phyloP scores from a whole-genome alignment of 2,329 filamentous ascomycete species.

The Talaromyces marneffei region DNA sequence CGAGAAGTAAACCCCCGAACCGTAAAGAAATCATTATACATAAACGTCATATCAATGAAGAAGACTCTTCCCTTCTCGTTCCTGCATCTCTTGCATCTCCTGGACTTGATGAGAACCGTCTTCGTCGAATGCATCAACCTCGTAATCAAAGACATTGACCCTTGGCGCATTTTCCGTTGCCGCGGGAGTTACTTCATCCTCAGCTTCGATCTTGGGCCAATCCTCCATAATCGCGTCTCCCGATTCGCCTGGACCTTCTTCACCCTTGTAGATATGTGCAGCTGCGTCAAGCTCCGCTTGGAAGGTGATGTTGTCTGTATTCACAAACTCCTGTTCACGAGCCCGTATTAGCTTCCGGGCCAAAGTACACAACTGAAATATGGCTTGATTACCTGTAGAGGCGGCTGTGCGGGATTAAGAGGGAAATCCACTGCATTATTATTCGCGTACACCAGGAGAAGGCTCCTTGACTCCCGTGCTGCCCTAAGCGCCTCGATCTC shows the following conservation, averaged over 20 bases:
- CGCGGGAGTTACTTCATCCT: constrained; percentile 5
- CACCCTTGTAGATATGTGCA: constrained; percentile 15
- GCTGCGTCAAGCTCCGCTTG: constrained; percentile 29
- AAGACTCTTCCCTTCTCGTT: constrained; percentile 17
- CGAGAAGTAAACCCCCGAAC: not conserved
- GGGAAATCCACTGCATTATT: constrained; percentile 39
- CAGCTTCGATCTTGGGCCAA: constrained; percentile 9
- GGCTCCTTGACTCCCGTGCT: constrained; percentile 48
- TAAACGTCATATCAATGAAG: constrained; percentile 4
- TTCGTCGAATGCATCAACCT: constrained; percentile 34
- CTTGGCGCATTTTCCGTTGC: constrained; percentile 11
- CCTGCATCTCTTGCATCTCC: constrained; percentile 37
- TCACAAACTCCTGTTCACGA: constrained; percentile 40
- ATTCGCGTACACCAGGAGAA: constrained; percentile 56
- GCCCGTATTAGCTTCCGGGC: not conserved
- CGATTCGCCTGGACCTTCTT: constrained; percentile 9
- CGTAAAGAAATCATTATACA: not conserved
- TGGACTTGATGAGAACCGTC: constrained; percentile 22
- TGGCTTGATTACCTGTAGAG: constrained; percentile 31
- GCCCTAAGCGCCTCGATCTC: constrained; percentile 52
- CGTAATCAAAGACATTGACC: constrained; percentile 37
- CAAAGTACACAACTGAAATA: not conserved
- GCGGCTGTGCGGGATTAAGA: constrained; percentile 26
- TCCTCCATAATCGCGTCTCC: constrained; percentile 6
- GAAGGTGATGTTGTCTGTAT: constrained; percentile 44